phyloP scores from a whole-genome alignment of 768 basidiomycete species.

The Lactarius evosmus region DNA sequence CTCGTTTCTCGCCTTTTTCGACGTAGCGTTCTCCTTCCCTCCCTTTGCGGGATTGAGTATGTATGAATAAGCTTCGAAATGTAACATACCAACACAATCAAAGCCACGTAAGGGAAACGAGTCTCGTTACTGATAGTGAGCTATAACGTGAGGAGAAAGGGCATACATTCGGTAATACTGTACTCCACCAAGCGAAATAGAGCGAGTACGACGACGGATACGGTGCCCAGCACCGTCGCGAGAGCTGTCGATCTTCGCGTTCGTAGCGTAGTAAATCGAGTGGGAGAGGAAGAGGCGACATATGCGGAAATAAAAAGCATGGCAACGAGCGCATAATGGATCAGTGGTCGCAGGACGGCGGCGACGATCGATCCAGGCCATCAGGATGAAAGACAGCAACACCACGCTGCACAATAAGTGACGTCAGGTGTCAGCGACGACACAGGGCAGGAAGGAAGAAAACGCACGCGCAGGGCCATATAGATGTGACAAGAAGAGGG shows the following conservation, averaged over 20 bases:
- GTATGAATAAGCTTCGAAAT: slow-evolving; percentile 18
- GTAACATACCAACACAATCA: slow-evolving; percentile 6
- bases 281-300: slow-evolving; percentile 74
- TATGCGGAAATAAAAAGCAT: slow-evolving; percentile 76
- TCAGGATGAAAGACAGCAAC: slow-evolving; percentile 65
- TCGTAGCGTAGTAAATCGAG: slow-evolving; percentile 67
- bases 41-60: slow-evolving; percentile 7
- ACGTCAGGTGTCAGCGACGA: slow-evolving; percentile 1
- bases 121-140: neutral
- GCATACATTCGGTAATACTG: slow-evolving; percentile 86
- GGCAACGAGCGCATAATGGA: slow-evolving; percentile 72
- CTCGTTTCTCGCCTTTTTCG: neutral
- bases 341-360: slow-evolving; percentile 65
- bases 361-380: slow-evolving; percentile 74
- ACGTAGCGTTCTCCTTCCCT: neutral
- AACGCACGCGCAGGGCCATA: slow-evolving; percentile 78
- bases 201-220: slow-evolving; percentile 54
- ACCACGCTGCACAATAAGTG: slow-evolving; percentile 45
- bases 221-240: slow-evolving; percentile 79
- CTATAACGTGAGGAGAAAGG: neutral
- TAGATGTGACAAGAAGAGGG: slow-evolving; percentile 77
- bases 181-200: slow-evolving; percentile 80
- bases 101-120: neutral
- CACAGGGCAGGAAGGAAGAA: neutral
- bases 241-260: slow-evolving; percentile 79